Conservation (phyloP, 257 asterid species). For the Orobanche coerulescens region DNA sequence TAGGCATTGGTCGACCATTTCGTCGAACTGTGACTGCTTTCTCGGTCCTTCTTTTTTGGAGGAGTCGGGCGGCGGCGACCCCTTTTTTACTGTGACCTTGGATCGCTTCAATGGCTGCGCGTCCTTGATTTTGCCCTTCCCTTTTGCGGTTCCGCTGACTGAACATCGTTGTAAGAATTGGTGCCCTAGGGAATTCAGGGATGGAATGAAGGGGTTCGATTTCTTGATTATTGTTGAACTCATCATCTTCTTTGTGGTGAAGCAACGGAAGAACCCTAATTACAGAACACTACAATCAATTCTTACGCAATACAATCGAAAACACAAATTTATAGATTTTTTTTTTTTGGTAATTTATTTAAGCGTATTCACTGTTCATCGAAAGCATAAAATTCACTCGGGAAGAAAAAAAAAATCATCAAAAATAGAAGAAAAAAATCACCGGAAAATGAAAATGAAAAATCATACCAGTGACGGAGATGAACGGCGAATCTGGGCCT, state of each 20-base stretch:
- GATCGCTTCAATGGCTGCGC: slow-evolving; percentile 56
- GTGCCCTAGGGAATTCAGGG: slow-evolving; percentile 36
- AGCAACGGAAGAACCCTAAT: not conserved
- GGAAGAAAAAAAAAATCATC: not conserved
- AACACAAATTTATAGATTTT: not conserved
- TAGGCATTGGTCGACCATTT: slow-evolving; percentile 59
- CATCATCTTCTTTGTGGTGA: slow-evolving; percentile 32
- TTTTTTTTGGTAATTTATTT: no score
- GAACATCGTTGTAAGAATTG: slow-evolving; percentile 66
- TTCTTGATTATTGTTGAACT: slow-evolving; percentile 34
- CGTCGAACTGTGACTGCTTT: slow-evolving; percentile 48
- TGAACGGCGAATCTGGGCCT: not conserved
- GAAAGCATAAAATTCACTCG: not conserved
- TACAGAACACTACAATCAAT: not conserved
- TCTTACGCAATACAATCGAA: not conserved
- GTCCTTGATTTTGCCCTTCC: slow-evolving; percentile 63
- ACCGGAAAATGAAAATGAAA: not conserved
- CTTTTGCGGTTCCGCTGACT: slow-evolving; percentile 90
- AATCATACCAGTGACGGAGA: not conserved
- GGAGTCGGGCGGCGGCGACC: slow-evolving; percentile 28
- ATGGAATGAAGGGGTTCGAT: slow-evolving; percentile 35
- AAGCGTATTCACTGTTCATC: no score
- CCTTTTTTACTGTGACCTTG: slow-evolving; percentile 55
- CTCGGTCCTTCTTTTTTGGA: slow-evolving; percentile 43
- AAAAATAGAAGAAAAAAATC: not conserved